These are phyloP conservation scores for Trifolium dubium DNA, from an alignment of 306 rosid species.

Conservation along the genomic window DNA sequence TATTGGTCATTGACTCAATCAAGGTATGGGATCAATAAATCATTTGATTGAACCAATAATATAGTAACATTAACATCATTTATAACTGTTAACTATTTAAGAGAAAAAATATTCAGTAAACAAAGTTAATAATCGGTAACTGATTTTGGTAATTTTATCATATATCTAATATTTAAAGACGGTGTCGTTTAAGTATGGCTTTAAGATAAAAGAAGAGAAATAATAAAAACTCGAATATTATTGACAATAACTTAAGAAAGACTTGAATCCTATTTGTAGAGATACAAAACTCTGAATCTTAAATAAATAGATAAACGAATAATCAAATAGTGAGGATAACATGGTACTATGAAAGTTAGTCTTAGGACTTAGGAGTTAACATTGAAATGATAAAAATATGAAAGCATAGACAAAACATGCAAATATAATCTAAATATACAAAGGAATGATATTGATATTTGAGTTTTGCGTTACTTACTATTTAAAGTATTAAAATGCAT, in stretches of 20 bases:
- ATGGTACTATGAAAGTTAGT: neutral
- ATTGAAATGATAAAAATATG: constrained; percentile 8
- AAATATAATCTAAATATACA: neutral
- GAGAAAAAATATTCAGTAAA: neutral
- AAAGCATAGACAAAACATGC: constrained; percentile 6
- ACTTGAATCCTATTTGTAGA: neutral
- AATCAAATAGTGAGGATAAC: neutral
- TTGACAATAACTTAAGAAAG: neutral
- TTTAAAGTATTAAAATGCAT: constrained; percentile 77
- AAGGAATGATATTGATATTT: constrained; percentile 7
- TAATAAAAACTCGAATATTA: neutral
- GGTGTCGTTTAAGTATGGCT: neutral
- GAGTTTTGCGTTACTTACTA: constrained; percentile 60
- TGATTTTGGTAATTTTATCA: neutral
- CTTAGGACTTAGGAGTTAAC: neutral
- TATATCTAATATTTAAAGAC: neutral
- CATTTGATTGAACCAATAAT: neutral
- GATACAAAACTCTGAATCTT: neutral
- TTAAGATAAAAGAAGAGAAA: neutral
- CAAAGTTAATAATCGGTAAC: neutral
- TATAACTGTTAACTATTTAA: neutral
- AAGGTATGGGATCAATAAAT: neutral
- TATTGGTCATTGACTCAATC: neutral
- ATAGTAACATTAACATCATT: neutral
- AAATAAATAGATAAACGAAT: neutral